Base-by-base conservation (phyloP, 139 green algal species). In the Desmodesmus armatus region DNA sequence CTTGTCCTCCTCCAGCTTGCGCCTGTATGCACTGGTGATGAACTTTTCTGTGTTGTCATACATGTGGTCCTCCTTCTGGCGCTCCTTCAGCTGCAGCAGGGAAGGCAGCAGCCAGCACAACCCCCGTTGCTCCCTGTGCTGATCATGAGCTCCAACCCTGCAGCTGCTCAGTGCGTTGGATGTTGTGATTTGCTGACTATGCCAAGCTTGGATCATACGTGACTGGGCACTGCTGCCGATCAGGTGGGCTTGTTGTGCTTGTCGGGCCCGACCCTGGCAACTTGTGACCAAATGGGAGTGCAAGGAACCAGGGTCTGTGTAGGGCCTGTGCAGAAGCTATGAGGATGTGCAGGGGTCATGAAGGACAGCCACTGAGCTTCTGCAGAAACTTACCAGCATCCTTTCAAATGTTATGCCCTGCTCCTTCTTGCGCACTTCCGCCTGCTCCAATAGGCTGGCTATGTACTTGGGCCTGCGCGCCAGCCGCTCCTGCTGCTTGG, bases 21-120 rank as follows among this genome's bases (percentile, higher is more conserved):
- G 93, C 31, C 93, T 92, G 91, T 99, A 99, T 3, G 95, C 96
- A 2, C 86, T 72, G 0, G 97, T 99, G 19, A 99, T 92, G 88
- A 99, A 99, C 79, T 95, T 95, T 83, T 99, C 97, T 88, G 98
- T 97, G 87, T 96, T 92, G 0, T 94, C 95, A 88, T 92, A 99
- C 88, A 97, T 77, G 80, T 98, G 91, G 77, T 98, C 96, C 91
- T 99, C 96, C 85, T 85, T 85, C 73, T 90, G 58, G 6, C 93
- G 88, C 86, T 98, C 94, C 85, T 95, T 95, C 15, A 93, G 82
- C 88, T 95, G 89, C 81, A 78, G 55, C n/a, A 39, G 43, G 35
- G 80, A 21, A 33, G 73, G 53, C 43, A 51, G 49, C 63, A 63
- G 40, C 29, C 67, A 66, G 29, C n/a, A 70, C 7, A 19, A 70